Evolutionary conservation across 768 basidiomycete species (phyloP), one percentile per base, ranked within the genome.

Genomic region (Mycena polygramma): DNA sequence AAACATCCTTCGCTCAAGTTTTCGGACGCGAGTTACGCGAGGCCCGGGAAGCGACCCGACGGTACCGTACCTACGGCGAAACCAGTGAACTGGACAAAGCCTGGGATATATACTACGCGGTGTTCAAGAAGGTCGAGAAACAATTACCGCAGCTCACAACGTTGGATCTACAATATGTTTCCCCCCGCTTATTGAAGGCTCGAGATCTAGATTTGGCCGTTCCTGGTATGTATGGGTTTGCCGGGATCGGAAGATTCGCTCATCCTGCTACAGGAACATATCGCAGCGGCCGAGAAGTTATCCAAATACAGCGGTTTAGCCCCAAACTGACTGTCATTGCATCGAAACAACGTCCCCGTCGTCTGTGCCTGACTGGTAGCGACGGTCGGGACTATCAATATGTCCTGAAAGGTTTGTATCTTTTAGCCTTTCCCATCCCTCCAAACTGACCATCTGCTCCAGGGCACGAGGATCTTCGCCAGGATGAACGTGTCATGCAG

Each of bases 401-500:
- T 78, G 75, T 87, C 39, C 86, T 99, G 62, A 99, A 99, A 87
- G 98, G 95, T 67, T 11, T 14, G 55, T 15, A 41, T 41, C 41
- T 19, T 63, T 58, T 45, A 63, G 19, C 20, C 14, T 53, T 35
- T 43, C 41, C 26, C 51, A 51, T 43, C 30, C 11, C 24, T 24
- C 24, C 57, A 54, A 69, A 57, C 46, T 66, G 9, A 68, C 49
- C 36, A n/a, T 62, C 11, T 36, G 64, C 52, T 54, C 14, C 71
- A 97, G 96, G 98, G 10, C 98, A 99, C 80, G 98, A 99, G 83
- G 98, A 99, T 83, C 86, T 99, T 59, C 96, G 98, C 48, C 98
- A 99, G 81, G 98, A 99, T 78, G 98, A 99, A 76, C 90, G 98
- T 71, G 98, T 99, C 65, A 99, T 99, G 97, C 98, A 99, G 79